Percentiles rank a stretch among this genome's conserved stretches.
Conservation (phyloP, 768 basidiomycete genomes). For the Russula emetica region DNA sequence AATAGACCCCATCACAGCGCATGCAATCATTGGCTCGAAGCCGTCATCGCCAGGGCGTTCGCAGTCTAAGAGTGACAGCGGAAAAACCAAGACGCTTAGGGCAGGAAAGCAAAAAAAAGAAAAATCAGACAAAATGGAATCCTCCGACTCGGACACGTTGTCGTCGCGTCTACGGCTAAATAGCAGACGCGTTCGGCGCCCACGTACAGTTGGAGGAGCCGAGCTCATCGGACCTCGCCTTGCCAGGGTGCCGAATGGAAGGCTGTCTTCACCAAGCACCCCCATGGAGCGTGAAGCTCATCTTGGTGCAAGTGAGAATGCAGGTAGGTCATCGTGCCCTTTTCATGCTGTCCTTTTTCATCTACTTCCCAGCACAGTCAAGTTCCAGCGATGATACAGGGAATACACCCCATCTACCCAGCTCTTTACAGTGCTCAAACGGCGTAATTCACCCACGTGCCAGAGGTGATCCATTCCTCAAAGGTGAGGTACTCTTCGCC, state of each 20-base stretch:
- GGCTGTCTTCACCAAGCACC: neutral
- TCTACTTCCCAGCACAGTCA: conserved; percentile 2
- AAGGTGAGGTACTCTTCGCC: conserved; percentile 15
- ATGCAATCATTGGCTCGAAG: neutral
- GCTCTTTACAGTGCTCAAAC: conserved; percentile 17
- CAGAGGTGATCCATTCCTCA: conserved; percentile 11
- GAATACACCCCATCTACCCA: neutral
- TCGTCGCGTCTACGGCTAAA: neutral
- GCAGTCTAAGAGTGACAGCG: neutral
- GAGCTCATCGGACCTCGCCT: too few relatives aligned
- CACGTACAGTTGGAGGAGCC: neutral
- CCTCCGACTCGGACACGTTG: neutral
- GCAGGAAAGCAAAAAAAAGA: neutral
- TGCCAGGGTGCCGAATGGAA: too few relatives aligned
- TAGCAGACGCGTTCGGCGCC: neutral
- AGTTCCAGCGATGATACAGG: neutral
- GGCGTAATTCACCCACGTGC: conserved; percentile 27
- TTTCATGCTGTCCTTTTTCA: neutral
- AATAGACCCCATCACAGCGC: neutral
- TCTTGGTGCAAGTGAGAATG: neutral
- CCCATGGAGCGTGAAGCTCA: neutral
- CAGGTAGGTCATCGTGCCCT: conserved; percentile 3
- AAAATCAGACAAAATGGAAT: neutral
- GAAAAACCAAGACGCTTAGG: neutral
- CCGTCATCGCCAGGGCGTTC: neutral